A percentile compares a stretch with the other conserved stretches of the same genome.
Conservation (phyloP, 768 basidiomycete species). For the Tylopilus subfusipes region DNA sequence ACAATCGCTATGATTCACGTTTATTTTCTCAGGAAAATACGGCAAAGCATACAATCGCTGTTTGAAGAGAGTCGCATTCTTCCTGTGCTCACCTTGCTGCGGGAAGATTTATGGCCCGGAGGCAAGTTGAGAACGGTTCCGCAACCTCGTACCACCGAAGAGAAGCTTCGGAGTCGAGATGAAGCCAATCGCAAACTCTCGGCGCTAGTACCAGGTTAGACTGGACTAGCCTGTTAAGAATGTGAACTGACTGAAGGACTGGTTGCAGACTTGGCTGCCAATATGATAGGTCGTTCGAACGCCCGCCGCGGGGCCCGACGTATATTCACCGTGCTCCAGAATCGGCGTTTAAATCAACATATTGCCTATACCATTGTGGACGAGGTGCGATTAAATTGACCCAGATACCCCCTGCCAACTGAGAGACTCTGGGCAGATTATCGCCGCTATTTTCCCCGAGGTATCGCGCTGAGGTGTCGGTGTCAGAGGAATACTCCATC, state of each 20-base stretch:
- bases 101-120: constrained; percentile 81
- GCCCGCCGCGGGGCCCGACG: constrained; percentile 88
- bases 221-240: neutral
- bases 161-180: constrained; percentile 75
- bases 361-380: constrained; percentile 85
- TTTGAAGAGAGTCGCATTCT: constrained; percentile 71
- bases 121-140: constrained; percentile 64
- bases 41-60: constrained; percentile 66
- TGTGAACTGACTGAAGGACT: neutral
- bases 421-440: constrained; percentile 39
- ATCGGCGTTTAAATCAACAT: constrained; percentile 91
- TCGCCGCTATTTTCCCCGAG: constrained; percentile 62
- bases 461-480: constrained; percentile 4
- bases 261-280: constrained; percentile 80
- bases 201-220: constrained; percentile 81
- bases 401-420: neutral
- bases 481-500: neutral
- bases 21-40: constrained; percentile 66
- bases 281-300: constrained; percentile 97
- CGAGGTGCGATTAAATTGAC: constrained; percentile 54
- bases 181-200: constrained; percentile 90
- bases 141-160: constrained; percentile 70
- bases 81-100: constrained; percentile 60
- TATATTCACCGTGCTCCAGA: constrained; percentile 92
- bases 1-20: neutral